A percentile compares a stretch with the other conserved stretches of the same genome.
Conservation (phyloP, 2,329 filamentous ascomycete genomes). For the Penicillium digitatum region DNA sequence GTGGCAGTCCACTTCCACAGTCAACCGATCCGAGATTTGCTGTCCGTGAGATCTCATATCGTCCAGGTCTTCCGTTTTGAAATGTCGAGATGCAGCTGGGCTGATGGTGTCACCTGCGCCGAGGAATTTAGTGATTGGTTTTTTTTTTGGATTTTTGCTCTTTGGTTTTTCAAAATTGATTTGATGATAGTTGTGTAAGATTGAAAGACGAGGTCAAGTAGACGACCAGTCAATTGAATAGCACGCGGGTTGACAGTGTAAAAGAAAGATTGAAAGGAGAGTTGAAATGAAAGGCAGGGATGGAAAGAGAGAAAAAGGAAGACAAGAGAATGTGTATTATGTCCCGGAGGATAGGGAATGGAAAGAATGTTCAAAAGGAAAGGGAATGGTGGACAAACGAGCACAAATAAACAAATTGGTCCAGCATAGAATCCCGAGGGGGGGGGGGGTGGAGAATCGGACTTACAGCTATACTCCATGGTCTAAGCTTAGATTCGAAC, state of each 20-base stretch:
- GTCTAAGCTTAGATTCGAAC: constrained; percentile 27
- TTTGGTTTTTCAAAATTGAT: no score
- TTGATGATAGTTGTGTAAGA: background rate
- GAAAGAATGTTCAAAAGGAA: constrained; percentile 30
- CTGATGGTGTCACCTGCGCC: constrained; percentile 31
- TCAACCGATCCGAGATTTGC: constrained; percentile 36
- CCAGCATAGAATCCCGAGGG: constrained; percentile 28
- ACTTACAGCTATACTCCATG: constrained; percentile 42
- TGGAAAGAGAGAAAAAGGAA: constrained; percentile 21
- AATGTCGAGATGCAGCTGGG: constrained; percentile 24
- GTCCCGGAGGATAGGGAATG: constrained; percentile 15
- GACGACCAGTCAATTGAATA: background rate
- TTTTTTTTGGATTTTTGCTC: no score
- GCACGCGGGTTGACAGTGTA: constrained; percentile 5
- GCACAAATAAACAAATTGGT: constrained; percentile 42
- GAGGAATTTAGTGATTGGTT: constrained; percentile 9
- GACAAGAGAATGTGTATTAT: constrained; percentile 19
- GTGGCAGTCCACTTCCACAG: constrained; percentile 39
- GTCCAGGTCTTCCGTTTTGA: constrained; percentile 31
- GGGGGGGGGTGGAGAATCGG: constrained; percentile 30
- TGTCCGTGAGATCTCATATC: constrained; percentile 40
- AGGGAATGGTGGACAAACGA: constrained; percentile 34
- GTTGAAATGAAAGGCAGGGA: constrained; percentile 6
- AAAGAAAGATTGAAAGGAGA: constrained; percentile 8
- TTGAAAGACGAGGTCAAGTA: constrained; percentile 9